Evolutionary conservation across 106 monocot species (phyloP).

Genomic region (Posidonia australis): DNA sequence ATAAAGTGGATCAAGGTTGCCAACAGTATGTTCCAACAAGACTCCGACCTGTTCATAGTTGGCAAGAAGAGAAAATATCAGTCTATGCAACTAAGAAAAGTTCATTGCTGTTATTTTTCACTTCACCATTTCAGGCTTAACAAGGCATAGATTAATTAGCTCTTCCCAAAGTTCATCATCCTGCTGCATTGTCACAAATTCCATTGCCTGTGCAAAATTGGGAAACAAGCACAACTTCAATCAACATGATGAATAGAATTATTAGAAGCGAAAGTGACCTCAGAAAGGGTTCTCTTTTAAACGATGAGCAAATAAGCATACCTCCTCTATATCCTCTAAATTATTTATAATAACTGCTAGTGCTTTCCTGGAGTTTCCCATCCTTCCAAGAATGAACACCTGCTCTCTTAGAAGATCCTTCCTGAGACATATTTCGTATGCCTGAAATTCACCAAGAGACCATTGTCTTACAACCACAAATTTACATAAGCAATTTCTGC

Average conservation of each 20-base stretch:
- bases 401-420: constrained; percentile 74
- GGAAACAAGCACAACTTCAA: background rate
- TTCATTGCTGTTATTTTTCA: background rate
- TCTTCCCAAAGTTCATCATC: constrained; percentile 98
- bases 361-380: constrained; percentile 85
- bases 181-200: constrained; percentile 82
- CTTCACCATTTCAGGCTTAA: constrained; percentile 88
- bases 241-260: background rate
- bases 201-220: constrained; percentile 59
- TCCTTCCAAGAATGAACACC: constrained; percentile 84
- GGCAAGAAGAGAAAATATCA: background rate
- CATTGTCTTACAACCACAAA: background rate
- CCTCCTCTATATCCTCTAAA: constrained; percentile 91
- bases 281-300: background rate
- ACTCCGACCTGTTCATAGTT: constrained; percentile 63
- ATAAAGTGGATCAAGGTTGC: constrained; percentile 89
- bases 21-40: constrained; percentile 93
- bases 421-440: constrained; percentile 74
- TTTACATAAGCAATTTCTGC: background rate
- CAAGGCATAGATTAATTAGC: constrained; percentile 72
- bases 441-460: constrained; percentile 29
- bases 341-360: constrained; percentile 83
- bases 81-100: background rate
- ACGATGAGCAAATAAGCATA: constrained; percentile 2
- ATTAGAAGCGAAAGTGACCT: background rate